A percentile compares a stretch with the other conserved stretches of the same genome.
These are phyloP conservation scores for Rhododendron henanense DNA, from an alignment of 148 eudicot species.

Conservation along the genomic window DNA sequence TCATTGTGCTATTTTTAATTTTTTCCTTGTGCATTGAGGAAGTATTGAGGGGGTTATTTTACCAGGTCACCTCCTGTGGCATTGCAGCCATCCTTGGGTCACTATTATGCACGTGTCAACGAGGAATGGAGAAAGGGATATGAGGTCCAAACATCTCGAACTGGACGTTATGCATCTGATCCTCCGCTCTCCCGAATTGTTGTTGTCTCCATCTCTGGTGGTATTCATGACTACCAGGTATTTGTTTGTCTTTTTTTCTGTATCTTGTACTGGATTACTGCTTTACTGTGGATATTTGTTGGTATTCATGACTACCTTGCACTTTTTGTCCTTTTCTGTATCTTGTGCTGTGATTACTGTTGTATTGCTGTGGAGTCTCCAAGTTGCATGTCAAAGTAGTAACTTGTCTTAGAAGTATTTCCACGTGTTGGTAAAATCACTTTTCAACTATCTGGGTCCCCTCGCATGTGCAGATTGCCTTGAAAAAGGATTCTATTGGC, in stretches of 20 bases:
- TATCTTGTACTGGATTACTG: background rate
- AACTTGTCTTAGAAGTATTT: background rate
- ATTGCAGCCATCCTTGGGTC: conserved; percentile 93
- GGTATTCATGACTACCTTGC: conserved; percentile 92
- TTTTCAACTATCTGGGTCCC: background rate
- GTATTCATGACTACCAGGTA: conserved; percentile 96
- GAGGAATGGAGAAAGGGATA: conserved; percentile 84
- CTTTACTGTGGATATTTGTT: conserved; percentile 44
- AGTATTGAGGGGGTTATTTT: conserved; percentile 21
- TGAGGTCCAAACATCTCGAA: conserved; percentile 51
- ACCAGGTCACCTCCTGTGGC: conserved; percentile 86
- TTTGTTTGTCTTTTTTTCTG: background rate
- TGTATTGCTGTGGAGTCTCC: background rate
- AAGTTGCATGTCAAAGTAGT: background rate
- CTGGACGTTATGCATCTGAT: conserved; percentile 43
- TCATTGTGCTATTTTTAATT: conserved; percentile 1
- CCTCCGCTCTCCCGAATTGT: conserved; percentile 64
- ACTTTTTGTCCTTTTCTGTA: conserved; percentile 11
- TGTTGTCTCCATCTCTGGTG: conserved; percentile 89
- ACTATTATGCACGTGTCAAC: conserved; percentile 71
- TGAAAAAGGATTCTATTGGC: background rate
- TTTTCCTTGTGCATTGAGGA: background rate
- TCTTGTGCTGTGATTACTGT: background rate
- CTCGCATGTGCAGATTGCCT: background rate
- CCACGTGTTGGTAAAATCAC: background rate